Base-by-base conservation (phyloP, 2,329 filamentous ascomycete species). In the Aureobasidium musti region DNA sequence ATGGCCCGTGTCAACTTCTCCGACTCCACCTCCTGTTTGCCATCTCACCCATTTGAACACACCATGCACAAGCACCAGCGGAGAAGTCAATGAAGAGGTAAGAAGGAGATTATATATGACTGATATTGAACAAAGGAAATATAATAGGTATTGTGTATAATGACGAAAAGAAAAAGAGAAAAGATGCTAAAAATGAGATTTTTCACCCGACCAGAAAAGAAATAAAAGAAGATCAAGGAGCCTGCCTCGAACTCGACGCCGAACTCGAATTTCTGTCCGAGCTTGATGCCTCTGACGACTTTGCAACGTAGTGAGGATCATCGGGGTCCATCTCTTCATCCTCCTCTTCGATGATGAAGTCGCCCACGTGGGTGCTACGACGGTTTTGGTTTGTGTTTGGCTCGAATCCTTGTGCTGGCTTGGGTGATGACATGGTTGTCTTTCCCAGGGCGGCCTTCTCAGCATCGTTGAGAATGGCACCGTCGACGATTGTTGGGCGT, bases 401-500 rank as follows among this genome's bases (percentile, higher is more conserved):
- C 35, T 59, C 30, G 50, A 37, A 35, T 3, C 50, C 30, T 2
- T 33, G 7, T 45, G 39, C 23, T 1, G 54, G 54, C 30, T 59
- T 59, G 14, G 54, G 54, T 13, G 54, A 59, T 14, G 57, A 43
- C 57, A 61, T 47, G 17, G 30, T 37, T 35, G 57, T 47, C 4
- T n/a, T 0, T n/a, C 57, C 37, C 37, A 59, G 19, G 21, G 54
- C 54, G 23, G 17, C 54, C 54, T 59, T 59, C 30, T 61, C 57
- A 28, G 57, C 57, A 11, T 61, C 57, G 57, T 61, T 61, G 28
- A 61, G 28, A 14, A 61, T 61, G 41, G 57, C 43, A 13, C 43
- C 54, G 19, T 59, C 54, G 54, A 59, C 54, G 26, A 59, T 30
- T 11, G 54, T 59, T 30, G 54, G 54, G 23, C 54, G 54, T 43